A percentile compares a stretch with the other conserved stretches of the same genome.
Conservation (phyloP, 352 stramenopile genomes). For the Phytopythium helicoides region DNA sequence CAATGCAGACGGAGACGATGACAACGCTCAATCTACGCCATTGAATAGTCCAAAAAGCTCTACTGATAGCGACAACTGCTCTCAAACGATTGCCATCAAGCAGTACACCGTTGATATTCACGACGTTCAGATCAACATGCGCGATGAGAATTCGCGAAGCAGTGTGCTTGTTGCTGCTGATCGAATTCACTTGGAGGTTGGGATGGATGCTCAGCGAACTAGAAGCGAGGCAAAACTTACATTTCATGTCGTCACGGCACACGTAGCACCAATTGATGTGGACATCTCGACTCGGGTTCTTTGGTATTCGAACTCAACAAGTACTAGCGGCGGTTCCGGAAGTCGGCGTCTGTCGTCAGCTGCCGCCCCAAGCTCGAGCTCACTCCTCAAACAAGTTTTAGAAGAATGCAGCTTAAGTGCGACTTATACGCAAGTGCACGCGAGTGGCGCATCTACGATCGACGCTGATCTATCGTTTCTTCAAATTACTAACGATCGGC, state of each 20-base stretch:
- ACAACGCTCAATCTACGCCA: conserved; percentile 9
- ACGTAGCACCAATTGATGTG: conserved; percentile 72
- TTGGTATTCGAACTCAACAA: conserved; percentile 54
- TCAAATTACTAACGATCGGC: conserved; percentile 65
- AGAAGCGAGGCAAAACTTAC: conserved; percentile 58
- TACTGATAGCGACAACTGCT: conserved; percentile 9
- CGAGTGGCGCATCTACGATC: conserved; percentile 41
- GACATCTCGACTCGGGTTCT: conserved; percentile 67
- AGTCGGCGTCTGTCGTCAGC: conserved; percentile 1
- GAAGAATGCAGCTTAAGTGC: conserved; percentile 67
- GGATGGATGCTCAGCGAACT: conserved; percentile 35
- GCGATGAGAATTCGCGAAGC: conserved; percentile 61
- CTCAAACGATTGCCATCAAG: conserved; percentile 51
- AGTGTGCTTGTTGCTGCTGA: conserved; percentile 70
- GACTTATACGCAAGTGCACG: conserved; percentile 49
- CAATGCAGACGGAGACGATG: conserved; percentile 12
- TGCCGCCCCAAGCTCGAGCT: conserved; percentile 16
- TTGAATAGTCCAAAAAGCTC: conserved; percentile 12
- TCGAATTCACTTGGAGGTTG: conserved; percentile 75
- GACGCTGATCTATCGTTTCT: conserved; percentile 70
- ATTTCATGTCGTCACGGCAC: conserved; percentile 67
- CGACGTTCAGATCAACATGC: conserved; percentile 77
- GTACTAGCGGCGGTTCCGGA: background rate
- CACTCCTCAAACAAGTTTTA: conserved; percentile 70
- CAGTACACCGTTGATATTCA: conserved; percentile 75